Evolutionary conservation across 768 basidiomycete species (phyloP).

Genomic region (Rhizopogon vesiculosus): DNA sequence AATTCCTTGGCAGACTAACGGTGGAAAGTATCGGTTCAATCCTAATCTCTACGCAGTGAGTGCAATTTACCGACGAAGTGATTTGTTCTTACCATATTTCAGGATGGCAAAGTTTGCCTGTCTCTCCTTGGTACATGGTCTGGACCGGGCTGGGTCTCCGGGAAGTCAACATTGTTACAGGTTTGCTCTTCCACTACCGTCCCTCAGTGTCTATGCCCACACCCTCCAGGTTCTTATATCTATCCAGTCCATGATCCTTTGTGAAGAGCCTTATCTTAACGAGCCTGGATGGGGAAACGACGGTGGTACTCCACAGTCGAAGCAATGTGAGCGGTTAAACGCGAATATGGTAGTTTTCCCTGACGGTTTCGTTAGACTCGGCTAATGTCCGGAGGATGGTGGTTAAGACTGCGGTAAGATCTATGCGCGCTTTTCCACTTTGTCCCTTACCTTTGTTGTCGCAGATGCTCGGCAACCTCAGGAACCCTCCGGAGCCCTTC

Average conservation of each 20-base stretch:
- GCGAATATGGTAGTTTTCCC: neutral
- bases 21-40: slow-evolving; percentile 87
- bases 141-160: slow-evolving; percentile 91
- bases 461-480: slow-evolving; percentile 83
- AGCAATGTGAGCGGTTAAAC: slow-evolving; percentile 53
- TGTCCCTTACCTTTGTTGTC: slow-evolving; percentile 5
- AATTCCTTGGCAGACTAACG: slow-evolving; percentile 61
- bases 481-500: slow-evolving; percentile 81
- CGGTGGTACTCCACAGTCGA: slow-evolving; percentile 70
- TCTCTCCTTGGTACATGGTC: slow-evolving; percentile 90
- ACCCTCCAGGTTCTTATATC: slow-evolving; percentile 69
- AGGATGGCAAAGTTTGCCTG: slow-evolving; percentile 94
- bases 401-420: slow-evolving; percentile 73
- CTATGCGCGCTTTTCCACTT: slow-evolving; percentile 1
- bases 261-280: slow-evolving; percentile 88
- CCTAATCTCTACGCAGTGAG: slow-evolving; percentile 89
- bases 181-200: slow-evolving; percentile 29
- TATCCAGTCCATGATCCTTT: slow-evolving; percentile 95
- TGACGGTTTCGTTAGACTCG: slow-evolving; percentile 52
- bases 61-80: slow-evolving; percentile 5
- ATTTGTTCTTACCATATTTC: neutral
- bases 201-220: neutral
- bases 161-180: slow-evolving; percentile 87
- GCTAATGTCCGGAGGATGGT: slow-evolving; percentile 93
- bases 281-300: slow-evolving; percentile 84